Conservation (phyloP, 495 filamentous ascomycete species). For the Amorphotheca resinae region DNA sequence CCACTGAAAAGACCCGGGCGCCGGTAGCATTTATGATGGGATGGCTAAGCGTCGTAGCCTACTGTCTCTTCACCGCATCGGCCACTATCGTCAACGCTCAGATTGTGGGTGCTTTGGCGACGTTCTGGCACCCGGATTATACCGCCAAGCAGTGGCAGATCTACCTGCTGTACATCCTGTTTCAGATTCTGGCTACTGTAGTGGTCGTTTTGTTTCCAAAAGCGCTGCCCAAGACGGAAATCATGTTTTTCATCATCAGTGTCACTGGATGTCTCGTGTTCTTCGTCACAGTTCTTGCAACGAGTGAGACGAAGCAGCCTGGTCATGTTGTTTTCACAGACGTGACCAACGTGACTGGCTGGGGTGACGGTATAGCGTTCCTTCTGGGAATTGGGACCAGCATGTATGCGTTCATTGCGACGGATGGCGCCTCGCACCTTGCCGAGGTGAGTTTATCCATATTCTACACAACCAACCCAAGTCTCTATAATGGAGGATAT, state of each 20-base stretch:
- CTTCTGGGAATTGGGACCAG: constrained; percentile 26
- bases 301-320: not conserved
- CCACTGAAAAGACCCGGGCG: constrained; percentile 12
- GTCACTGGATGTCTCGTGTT: not conserved
- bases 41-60: constrained; percentile 27
- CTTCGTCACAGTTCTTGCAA: not conserved
- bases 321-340: not conserved
- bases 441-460: constrained; percentile 9
- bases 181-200: constrained; percentile 5
- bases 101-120: constrained; percentile 13
- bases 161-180: constrained; percentile 19
- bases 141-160: constrained; percentile 20
- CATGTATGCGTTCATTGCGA: constrained; percentile 21
- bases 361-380: constrained; percentile 25
- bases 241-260: not conserved
- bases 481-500: not conserved
- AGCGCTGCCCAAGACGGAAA: not conserved
- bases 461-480: no score
- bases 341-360: constrained; percentile 4
- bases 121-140: constrained; percentile 21
- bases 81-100: constrained; percentile 9
- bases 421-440: constrained; percentile 22
- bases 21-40: constrained; percentile 23
- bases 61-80: constrained; percentile 24
- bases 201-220: not conserved